A percentile compares a stretch with the other conserved stretches of the same genome.
These are phyloP conservation scores for Silene uniflora DNA, from an alignment of 148 eudicot species.

Conservation along the genomic window DNA sequence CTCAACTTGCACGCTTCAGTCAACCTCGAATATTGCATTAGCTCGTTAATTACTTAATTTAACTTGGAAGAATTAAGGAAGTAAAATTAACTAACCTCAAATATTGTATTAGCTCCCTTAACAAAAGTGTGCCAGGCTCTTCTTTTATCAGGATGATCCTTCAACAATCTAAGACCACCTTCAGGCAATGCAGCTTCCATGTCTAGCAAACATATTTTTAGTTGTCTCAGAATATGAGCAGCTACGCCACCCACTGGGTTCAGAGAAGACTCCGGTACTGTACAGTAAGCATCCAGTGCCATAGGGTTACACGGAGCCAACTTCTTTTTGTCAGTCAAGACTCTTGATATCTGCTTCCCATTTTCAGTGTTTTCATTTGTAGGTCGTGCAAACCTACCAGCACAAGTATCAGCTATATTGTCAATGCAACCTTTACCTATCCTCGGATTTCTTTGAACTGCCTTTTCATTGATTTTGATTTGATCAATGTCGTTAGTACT, in stretches of 20 bases:
- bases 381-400: slow-evolving; percentile 2
- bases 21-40: neutral
- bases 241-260: slow-evolving; percentile 51
- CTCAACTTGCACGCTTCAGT: neutral
- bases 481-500: slow-evolving; percentile 11
- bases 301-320: slow-evolving; percentile 11
- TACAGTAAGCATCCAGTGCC: slow-evolving; percentile 26
- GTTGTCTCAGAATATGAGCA: slow-evolving; percentile 42
- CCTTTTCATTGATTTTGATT: slow-evolving; percentile 27
- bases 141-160: slow-evolving; percentile 37
- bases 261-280: slow-evolving; percentile 47
- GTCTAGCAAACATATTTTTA: slow-evolving; percentile 61
- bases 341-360: slow-evolving; percentile 19
- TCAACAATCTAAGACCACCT: slow-evolving; percentile 44
- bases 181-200: slow-evolving; percentile 73
- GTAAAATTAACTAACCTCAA: slow-evolving; percentile 42
- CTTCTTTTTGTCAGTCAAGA: slow-evolving; percentile 21
- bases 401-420: slow-evolving; percentile 19
- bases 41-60: too few relatives aligned
- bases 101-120: slow-evolving; percentile 52
- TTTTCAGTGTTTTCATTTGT: slow-evolving; percentile 14
- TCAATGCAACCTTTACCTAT: slow-evolving; percentile 16
- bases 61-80: neutral
- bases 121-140: slow-evolving; percentile 65
- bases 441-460: slow-evolving; percentile 10